Evolutionary conservation across 257 asterid genomes (phyloP).

Genomic region (Solanum sitiens): DNA sequence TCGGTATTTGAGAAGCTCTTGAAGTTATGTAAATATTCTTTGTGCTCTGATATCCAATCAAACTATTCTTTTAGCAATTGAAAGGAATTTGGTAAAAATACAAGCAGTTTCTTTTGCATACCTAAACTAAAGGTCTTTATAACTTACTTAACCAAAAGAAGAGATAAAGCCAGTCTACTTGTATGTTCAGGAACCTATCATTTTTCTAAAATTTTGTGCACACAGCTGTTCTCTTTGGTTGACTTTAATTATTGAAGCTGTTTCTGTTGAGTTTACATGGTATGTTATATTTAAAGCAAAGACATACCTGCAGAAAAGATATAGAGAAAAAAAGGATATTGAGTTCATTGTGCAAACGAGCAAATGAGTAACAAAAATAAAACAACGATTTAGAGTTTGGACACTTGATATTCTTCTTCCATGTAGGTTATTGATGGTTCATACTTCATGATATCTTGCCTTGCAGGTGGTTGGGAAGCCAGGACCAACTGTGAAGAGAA

Average conservation of each 20-base stretch:
- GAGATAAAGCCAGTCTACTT: neutral
- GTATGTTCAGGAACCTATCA: neutral
- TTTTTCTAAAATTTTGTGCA: neutral
- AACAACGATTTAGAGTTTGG: neutral
- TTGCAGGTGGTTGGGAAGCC: constrained; percentile 84
- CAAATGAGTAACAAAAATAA: neutral
- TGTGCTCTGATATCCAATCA: neutral
- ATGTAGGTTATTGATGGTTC: neutral
- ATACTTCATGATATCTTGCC: neutral
- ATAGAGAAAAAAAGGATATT: neutral
- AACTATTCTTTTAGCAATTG: neutral
- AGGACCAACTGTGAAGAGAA: constrained; percentile 83
- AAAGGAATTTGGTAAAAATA: neutral
- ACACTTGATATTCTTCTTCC: neutral
- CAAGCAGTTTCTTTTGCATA: neutral
- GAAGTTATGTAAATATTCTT: neutral
- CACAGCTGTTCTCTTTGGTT: neutral
- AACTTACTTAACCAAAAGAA: neutral
- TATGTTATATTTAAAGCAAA: neutral
- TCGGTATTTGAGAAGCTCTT: neutral
- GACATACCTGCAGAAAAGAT: neutral
- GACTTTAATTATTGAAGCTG: neutral
- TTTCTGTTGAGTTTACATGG: neutral
- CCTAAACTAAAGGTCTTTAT: neutral
- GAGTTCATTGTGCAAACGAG: neutral